These are phyloP conservation scores for Annona cherimola DNA, from an alignment of 164 flowering plant species.

Conservation along the genomic window DNA sequence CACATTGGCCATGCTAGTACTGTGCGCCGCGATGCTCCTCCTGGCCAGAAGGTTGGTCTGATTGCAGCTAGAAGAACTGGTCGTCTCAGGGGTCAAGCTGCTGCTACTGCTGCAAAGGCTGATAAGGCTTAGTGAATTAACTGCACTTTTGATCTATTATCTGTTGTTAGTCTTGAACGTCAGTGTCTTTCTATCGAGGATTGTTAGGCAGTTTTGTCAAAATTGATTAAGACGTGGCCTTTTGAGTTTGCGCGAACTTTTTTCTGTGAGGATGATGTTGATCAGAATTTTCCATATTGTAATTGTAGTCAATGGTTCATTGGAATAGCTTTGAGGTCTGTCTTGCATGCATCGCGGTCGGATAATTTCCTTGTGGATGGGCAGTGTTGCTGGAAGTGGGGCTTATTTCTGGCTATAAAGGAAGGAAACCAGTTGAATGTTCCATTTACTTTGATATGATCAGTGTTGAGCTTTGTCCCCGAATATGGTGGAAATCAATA, in stretches of 20 bases:
- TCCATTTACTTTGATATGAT: too few relatives aligned
- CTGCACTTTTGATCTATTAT: background rate
- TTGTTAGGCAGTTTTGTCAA: background rate
- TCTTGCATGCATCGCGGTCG: too few relatives aligned
- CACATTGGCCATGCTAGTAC: constrained; percentile 53
- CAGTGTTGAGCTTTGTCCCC: too few relatives aligned
- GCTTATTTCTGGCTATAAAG: too few relatives aligned
- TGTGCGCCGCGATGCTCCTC: constrained; percentile 21
- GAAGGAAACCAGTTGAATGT: too few relatives aligned
- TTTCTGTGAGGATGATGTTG: background rate
- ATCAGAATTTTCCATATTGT: too few relatives aligned
- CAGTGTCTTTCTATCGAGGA: background rate
- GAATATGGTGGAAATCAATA: too few relatives aligned
- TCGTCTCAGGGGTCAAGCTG: constrained; percentile 22
- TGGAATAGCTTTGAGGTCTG: too few relatives aligned
- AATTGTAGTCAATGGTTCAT: too few relatives aligned
- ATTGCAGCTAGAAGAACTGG: constrained; percentile 25
- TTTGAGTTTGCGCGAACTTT: background rate
- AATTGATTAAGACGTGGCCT: background rate
- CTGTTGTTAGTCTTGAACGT: background rate
- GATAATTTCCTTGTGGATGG: too few relatives aligned
- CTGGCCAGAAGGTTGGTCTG: constrained; percentile 20
- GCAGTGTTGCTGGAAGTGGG: too few relatives aligned
- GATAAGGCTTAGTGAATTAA: constrained; percentile 14
- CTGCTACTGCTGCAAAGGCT: constrained; percentile 23